These are phyloP conservation scores for Wickerhamiella musiphila DNA, from an alignment of 805 yeast genomes.

Conservation along the genomic window DNA sequence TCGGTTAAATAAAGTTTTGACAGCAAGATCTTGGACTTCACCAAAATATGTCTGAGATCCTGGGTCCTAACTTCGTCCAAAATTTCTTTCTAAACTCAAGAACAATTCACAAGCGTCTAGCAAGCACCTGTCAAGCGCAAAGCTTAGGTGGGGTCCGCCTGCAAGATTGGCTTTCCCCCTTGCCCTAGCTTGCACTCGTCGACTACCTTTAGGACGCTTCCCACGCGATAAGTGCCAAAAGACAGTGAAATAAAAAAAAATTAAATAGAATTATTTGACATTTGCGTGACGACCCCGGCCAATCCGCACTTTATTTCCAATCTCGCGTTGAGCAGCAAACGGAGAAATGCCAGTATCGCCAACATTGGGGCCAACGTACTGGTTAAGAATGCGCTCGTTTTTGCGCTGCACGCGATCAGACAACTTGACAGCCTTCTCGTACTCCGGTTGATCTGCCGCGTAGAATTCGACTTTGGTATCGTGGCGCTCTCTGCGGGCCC, in stretches of 20 bases:
- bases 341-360: conserved; percentile 71
- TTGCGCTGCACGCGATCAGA: conserved; percentile 76
- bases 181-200: not conserved
- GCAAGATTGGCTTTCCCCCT: not conserved
- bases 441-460: conserved; percentile 90
- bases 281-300: conserved; percentile 76
- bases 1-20: too few species aligned
- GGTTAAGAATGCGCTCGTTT: conserved; percentile 67
- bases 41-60: too few species aligned
- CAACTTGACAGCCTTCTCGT: conserved; percentile 68
- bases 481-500: conserved; percentile 58
- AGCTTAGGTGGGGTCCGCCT: not conserved
- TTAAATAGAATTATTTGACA: conserved; percentile 19
- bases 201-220: not conserved
- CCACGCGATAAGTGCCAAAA: not conserved
- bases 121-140: too few species aligned
- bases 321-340: conserved; percentile 45
- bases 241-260: too few species aligned
- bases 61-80: too few species aligned
- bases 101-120: too few species aligned
- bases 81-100: too few species aligned
- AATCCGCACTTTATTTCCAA: conserved; percentile 40
- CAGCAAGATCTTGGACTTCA: too few species aligned
- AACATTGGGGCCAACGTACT: conserved; percentile 90
- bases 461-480: conserved; percentile 57